Evolutionary conservation across 2,329 filamentous ascomycete species (phyloP), one percentile per base, ranked within the genome.

Genomic region (Beauveria bassiana): DNA sequence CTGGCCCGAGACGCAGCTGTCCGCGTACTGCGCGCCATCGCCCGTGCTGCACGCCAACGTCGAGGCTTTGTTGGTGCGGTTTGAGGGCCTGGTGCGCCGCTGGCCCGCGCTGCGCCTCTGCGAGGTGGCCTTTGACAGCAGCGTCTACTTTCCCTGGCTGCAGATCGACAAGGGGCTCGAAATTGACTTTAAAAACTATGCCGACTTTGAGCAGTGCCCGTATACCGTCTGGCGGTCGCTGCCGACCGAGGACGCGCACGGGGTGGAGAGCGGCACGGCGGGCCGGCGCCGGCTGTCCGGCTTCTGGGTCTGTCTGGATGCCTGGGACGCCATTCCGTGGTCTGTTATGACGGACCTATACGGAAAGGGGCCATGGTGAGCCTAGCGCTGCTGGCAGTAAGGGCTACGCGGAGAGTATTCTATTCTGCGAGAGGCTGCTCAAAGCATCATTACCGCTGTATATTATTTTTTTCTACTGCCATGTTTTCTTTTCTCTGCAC

Each of bases 111-210:
- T 61, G 51, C 59, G 16, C 8, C 20, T 18, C 20, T 61, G 50
- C 43, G 59, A 61, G 51, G 24, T 61, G 7, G 50, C 50, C 1
- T 54, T 61, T 28, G 50, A 54, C 50, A 61, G 59, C 51, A 61
- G 59, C 31, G 14, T 61, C 26, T 61, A 51, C 50, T 61, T 61
- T 61, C 59, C 59, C n/a, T 61, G 59, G 59, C 28, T 61, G 31
- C 59, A 61, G 59, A 38, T 47, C 10, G 59, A 61, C 10, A 40
- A 5, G 20, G 42, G 43, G 2, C 38, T 53, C 1, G 40, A 46
- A 4, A 60, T 60, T 40, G 49, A 60, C 49, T 60, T 60, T 6
- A 53, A 53, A n/a, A 28, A 60, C 28, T 60, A 60, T 10, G 40
- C 58, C 40, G 58, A 60, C 49, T 52, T 52, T 38, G 49, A 52